Base-by-base conservation (phyloP, 1,284 basidiomycete species). In the Ceratobasidium sp. region DNA sequence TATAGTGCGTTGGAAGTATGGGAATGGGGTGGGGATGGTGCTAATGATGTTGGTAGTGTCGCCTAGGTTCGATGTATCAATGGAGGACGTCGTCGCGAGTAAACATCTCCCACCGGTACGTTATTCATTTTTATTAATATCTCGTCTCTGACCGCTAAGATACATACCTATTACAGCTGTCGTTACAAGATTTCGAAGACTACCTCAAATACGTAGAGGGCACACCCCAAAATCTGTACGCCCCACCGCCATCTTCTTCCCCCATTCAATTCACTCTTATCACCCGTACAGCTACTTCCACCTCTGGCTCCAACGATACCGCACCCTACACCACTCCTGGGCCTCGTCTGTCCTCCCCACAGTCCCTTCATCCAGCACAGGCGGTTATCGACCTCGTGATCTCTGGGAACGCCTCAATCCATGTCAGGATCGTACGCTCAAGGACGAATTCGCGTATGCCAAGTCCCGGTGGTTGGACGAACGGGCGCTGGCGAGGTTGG, bases 101-200 rank as follows among this genome's bases (percentile, higher is more conserved):
- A 75, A 56, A 44, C 71, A 75, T 54, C 50, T 75, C 2, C 48
- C 61, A n/a, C 71, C 71, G 12, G 71, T 75, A n/a, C 44, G 71
- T 54, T 28, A 10, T 6, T 33, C 28, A 66, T 23, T n/a, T 56
- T 7, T 46, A 17, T 6, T 9, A 13, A 13, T 38, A 13, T 6
- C 44, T 48, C 3, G 17, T 66, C 12, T 26, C 64, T 15, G 17
- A 44, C n/a, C n/a, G 13, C 3, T 48, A 44, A 33, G 33, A 33
- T 33, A 33, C 33, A 33, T 33, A 33, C 33, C 33, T 33, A 33
- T 33, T 10, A 0, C 52, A 62, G 65, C 54, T 59, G 20, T n/a
- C 73, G n/a, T 23, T 26, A 42, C 62, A 68, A 59, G 75, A 77
- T 52, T 77, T 79, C 66, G 78, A 79, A 44, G 74, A 69, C 33